phyloP scores from a whole-genome alignment of 2,329 filamentous ascomycete genomes.

The Neocatenulostroma microsporum region DNA sequence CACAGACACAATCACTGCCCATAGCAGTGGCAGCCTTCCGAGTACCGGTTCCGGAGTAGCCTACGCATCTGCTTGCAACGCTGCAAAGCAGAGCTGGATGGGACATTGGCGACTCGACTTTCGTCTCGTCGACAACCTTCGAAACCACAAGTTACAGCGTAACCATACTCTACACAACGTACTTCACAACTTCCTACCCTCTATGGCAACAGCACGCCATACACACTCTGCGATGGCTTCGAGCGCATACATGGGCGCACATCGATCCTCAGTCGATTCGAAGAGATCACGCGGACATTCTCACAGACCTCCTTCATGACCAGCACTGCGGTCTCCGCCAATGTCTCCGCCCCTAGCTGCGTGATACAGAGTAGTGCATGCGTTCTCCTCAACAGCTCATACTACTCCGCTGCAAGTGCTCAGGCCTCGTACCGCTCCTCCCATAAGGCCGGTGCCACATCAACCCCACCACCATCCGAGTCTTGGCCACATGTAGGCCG shows the following conservation, averaged over 20 bases:
- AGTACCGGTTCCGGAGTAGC: neutral
- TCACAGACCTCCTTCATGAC: slow-evolving; percentile 4
- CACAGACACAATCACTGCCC: no score
- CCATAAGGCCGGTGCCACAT: no score
- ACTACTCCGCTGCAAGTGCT: neutral
- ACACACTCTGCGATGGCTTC: slow-evolving; percentile 19
- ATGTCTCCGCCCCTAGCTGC: slow-evolving; percentile 13
- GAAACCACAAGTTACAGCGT: neutral
- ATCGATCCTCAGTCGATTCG: no score
- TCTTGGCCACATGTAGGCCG: no score
- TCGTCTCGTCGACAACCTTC: neutral
- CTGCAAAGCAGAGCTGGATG: slow-evolving; percentile 4
- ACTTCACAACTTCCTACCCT: slow-evolving; percentile 2
- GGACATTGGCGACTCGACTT: neutral
- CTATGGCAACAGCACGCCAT: slow-evolving; percentile 7
- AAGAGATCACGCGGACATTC: no score
- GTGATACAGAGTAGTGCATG: slow-evolving; percentile 15
- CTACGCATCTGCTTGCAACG: slow-evolving; percentile 5
- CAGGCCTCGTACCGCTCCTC: no score
- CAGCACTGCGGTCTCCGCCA: slow-evolving; percentile 1
- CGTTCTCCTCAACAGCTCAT: slow-evolving; percentile 1
- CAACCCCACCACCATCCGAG: no score
- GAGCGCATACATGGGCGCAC: slow-evolving; percentile 16
- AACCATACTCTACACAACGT: neutral
- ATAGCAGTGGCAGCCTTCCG: no score